Conservation (phyloP, 2,329 filamentous ascomycete genomes). For the Epichloe sp. region DNA sequence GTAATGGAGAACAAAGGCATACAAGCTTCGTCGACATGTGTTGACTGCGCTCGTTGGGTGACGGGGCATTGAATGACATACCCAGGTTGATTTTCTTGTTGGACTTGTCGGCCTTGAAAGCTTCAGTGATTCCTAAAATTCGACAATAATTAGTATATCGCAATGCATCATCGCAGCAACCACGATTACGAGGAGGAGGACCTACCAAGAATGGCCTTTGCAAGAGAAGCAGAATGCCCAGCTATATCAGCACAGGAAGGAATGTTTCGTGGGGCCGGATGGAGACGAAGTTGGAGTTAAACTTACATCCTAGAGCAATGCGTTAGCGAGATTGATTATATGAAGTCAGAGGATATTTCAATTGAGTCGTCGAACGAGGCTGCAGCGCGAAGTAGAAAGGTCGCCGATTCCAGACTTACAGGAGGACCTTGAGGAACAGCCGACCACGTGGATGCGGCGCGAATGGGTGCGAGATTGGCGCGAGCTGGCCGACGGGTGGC, state of each 20-base stretch:
- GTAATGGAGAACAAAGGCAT: neutral
- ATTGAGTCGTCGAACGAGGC: neutral
- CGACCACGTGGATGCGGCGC: constrained; percentile 71
- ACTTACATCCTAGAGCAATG: constrained; percentile 9
- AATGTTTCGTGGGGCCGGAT: neutral
- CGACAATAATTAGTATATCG: constrained; percentile 11
- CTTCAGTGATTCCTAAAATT: constrained; percentile 73
- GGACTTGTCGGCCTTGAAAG: constrained; percentile 94
- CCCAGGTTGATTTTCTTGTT: constrained; percentile 96
- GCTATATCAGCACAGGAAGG: neutral
- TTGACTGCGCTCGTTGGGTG: neutral
- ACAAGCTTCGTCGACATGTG: neutral
- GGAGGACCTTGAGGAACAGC: constrained; percentile 89
- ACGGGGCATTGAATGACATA: constrained; percentile 25
- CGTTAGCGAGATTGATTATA: neutral
- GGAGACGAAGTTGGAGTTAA: neutral
- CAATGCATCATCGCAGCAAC: neutral
- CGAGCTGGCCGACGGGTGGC: constrained; percentile 28
- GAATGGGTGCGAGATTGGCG: constrained; percentile 28
- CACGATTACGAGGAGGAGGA: constrained; percentile 3
- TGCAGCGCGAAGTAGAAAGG: neutral
- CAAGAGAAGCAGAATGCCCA: neutral
- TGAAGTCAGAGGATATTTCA: neutral
- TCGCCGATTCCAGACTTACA: constrained; percentile 41
- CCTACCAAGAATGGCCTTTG: constrained; percentile 64